Base-by-base conservation (phyloP, 306 rosid species). In the Casuarina cunninghamiana region DNA sequence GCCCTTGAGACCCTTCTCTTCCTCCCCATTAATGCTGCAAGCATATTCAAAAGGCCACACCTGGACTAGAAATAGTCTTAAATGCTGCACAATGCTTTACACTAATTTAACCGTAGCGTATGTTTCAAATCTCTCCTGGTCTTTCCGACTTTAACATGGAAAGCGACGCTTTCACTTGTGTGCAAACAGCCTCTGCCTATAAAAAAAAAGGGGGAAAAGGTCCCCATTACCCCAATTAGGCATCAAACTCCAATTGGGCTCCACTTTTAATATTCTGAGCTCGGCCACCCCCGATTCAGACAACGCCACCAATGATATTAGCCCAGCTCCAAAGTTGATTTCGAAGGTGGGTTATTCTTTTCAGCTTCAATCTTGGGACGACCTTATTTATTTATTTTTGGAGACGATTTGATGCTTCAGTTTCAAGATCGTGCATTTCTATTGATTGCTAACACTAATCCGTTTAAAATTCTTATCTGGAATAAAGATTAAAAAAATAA, bases 1-100 rank as follows among this genome's bases (percentile, higher is more conserved):
- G 32, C 32, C 32, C 32, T 1, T 0, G 32, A 26, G 8, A 44
- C 48, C 5, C 48, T 44, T 44, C 48, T 44, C 7, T 44, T 9
- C 8, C 15, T 61, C 80, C 73, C 73, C 82, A 73, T n/a, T 82
- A 79, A 83, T 72, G 85, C 71, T 50, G 54, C 10, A 75, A 50
- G 69, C 60, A 76, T 75, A 43, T 78, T 75, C 71, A 41, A 45
- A 32, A 67, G 51, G 63, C 69, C 73, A 78, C 68, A 53, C 67
- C 75, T 77, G 83, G 86, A 80, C 5, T 71, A 43, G 57, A 65
- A 69, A 58, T 44, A 79, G 13, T 51, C 11, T 53, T 39, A 53
- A 35, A 37, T 44, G 26, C 49, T 75, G 62, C 66, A 67, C 74
- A 42, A 26, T 42, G 66, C 74, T 73, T 77, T 83, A 42, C 72